Percentiles rank a stretch among this genome's conserved stretches.
Evolutionary conservation across 106 monocot genomes (phyloP).

Genomic region (Amphibolis antarctica): DNA sequence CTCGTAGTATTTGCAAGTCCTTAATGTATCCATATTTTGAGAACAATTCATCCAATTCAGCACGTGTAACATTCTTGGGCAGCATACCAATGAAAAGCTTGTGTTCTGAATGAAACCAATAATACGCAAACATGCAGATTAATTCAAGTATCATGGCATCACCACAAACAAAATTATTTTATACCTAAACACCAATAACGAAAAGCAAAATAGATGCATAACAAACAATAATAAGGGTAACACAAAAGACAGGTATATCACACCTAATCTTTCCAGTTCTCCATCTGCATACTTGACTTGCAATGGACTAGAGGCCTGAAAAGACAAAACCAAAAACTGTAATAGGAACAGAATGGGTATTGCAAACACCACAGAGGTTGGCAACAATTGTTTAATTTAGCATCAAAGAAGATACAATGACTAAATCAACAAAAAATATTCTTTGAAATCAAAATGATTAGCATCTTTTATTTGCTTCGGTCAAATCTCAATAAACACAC

Average conservation of each 20-base stretch:
- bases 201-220: background rate
- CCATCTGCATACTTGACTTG: constrained; percentile 99
- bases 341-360: background rate
- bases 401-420: background rate
- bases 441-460: background rate
- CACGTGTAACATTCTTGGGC: constrained; percentile 79
- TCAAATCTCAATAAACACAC: too few species aligned
- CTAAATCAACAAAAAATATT: background rate
- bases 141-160: background rate
- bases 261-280: constrained; percentile 95
- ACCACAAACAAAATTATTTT: background rate
- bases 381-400: background rate
- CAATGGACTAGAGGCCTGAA: constrained; percentile 91
- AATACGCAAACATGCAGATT: background rate
- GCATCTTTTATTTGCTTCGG: too few species aligned
- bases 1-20: constrained; percentile 81
- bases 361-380: background rate
- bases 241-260: background rate
- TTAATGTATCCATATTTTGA: constrained; percentile 78
- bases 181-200: background rate
- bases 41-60: constrained; percentile 63
- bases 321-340: constrained; percentile 8
- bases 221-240: background rate
- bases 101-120: constrained; percentile 47
- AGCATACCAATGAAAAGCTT: constrained; percentile 98